Base-by-base conservation (phyloP, 768 basidiomycete species). In the Lepiota brunneoincarnata region DNA sequence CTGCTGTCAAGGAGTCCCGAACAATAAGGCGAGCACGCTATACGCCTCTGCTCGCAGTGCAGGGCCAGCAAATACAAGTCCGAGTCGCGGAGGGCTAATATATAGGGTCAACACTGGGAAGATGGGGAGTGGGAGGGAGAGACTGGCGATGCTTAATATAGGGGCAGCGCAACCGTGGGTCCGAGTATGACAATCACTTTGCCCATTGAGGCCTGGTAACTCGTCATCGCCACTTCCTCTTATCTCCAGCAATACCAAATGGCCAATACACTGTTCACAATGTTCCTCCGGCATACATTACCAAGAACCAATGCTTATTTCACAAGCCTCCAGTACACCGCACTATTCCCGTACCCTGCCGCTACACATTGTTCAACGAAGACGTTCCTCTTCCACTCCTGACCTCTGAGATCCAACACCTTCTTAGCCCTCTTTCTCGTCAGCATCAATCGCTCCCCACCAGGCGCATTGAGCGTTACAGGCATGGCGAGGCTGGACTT, bases 271-370 rank as follows among this genome's bases (percentile, higher is more conserved):
- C n/a, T n/a, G n/a, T n/a, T n/a, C n/a, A n/a, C n/a, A n/a, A n/a
- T n/a, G n/a, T n/a, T n/a, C n/a, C n/a, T n/a, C n/a, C n/a, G n/a
- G n/a, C n/a, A n/a, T n/a, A n/a, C n/a, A n/a, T n/a, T n/a, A n/a
- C 43, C 21, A 12, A 45, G 26, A 23, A 11, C 37, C 10, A 18
- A 18, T 17, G 20, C 35, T 37, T 24, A 60, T 37, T 23, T 56
- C 34, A 54, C 62, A 44, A 83, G 77, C 71, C 75, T 82, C 89
- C 90, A 91, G 62, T 90, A 91, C 1, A 91, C 75, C 44, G 80
- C 69, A 57, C 82, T 87, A 61, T 72, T 83, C 21, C 79, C 78
- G 61, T 76, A 78, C n/a, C 89, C 88, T 21, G 80, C 78, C 7
- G 80, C 75, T 14, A 78, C 81, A 43, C 71, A 68, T 63, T 91